These are phyloP conservation scores for Ogataea nitratoaversa DNA, from an alignment of 805 yeast genomes.

Conservation along the genomic window DNA sequence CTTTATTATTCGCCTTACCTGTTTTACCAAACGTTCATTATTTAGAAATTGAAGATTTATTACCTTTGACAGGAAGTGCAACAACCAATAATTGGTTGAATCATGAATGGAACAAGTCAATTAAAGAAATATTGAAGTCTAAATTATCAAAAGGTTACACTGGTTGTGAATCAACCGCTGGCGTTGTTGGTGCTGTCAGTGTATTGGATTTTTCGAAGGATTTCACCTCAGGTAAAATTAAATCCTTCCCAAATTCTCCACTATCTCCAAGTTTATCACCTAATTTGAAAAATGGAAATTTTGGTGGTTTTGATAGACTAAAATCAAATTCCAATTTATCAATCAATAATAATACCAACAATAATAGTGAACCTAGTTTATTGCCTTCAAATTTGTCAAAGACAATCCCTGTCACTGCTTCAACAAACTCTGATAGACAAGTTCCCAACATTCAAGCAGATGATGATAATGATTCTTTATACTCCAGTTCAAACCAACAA, in stretches of 20 bases:
- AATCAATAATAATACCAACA: not conserved
- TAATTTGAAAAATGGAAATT: conserved; percentile 21
- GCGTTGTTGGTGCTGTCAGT: conserved; percentile 52
- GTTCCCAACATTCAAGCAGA: not conserved
- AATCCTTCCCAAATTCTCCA: conserved; percentile 29
- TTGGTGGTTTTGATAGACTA: conserved; percentile 8
- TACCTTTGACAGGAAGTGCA: conserved; percentile 34
- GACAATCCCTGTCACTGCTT: not conserved
- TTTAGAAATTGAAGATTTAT: conserved; percentile 58
- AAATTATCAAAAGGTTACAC: conserved; percentile 60
- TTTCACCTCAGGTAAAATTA: conserved; percentile 22
- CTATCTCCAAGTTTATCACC: conserved; percentile 35
- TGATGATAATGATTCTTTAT: conserved; percentile 1
- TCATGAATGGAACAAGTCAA: conserved; percentile 54
- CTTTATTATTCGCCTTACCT: conserved; percentile 78
- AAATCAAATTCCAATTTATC: conserved; percentile 4
- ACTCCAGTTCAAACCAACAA: not conserved
- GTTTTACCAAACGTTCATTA: conserved; percentile 75
- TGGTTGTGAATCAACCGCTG: conserved; percentile 72
- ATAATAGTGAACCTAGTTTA: not conserved
- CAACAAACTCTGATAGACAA: no score
- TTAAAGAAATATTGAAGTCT: conserved; percentile 51
- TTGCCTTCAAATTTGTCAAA: not conserved
- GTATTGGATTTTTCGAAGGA: conserved; percentile 22
- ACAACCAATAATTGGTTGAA: conserved; percentile 46